Percentiles rank a stretch among this genome's conserved stretches.
Conservation (phyloP, 148 eudicot genomes). For the Camellia granthamiana region DNA sequence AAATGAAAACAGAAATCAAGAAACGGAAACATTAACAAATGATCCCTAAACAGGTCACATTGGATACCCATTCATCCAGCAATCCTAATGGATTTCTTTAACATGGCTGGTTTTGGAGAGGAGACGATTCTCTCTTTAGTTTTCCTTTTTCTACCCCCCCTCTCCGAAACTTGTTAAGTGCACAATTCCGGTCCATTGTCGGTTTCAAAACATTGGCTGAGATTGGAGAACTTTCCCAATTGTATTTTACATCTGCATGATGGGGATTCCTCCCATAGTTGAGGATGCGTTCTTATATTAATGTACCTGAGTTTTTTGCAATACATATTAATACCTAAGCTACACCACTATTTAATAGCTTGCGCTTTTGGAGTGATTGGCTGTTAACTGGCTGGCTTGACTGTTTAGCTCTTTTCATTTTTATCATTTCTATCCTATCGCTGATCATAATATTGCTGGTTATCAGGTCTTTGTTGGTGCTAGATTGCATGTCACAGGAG, state of each 20-base stretch:
- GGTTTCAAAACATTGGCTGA: background rate
- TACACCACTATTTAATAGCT: background rate
- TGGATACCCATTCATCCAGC: background rate
- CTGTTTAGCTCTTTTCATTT: background rate
- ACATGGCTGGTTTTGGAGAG: background rate
- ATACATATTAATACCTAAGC: background rate
- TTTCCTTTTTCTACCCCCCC: background rate
- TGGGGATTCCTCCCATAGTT: background rate
- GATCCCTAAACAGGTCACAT: background rate
- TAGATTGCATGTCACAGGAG: slow-evolving; percentile 97
- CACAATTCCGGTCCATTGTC: background rate
- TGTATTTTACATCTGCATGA: background rate
- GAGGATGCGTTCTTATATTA: background rate
- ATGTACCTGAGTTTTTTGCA: no score
- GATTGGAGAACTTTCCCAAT: background rate
- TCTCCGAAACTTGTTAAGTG: background rate
- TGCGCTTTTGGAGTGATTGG: background rate
- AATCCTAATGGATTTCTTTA: background rate
- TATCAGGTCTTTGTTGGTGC: slow-evolving; percentile 93
- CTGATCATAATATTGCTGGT: slow-evolving; percentile 24
- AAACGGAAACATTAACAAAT: no score
- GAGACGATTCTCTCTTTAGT: background rate
- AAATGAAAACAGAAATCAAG: no score
- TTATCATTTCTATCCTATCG: background rate
- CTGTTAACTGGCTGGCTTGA: background rate